Conservation (phyloP, 306 rosid genomes). For the Vicia faba region DNA sequence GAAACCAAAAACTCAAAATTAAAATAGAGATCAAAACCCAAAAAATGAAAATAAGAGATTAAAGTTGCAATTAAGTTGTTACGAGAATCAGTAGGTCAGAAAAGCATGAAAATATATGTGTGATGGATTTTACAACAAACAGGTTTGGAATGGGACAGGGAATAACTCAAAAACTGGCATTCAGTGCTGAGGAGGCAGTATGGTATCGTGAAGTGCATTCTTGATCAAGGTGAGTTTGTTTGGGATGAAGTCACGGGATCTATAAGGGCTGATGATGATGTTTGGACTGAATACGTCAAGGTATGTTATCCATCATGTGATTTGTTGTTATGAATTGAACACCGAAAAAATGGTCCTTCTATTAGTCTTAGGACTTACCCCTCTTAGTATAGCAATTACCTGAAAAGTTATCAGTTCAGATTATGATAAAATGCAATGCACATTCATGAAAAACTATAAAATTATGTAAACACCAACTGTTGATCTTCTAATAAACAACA, state of each 20-base stretch:
- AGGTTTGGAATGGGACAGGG: conserved; percentile 76
- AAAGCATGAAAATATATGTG: conserved; percentile 71
- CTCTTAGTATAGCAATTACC: not conserved
- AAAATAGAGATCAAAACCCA: too few species aligned
- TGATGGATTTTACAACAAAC: conserved; percentile 63
- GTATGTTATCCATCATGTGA: conserved; percentile 45
- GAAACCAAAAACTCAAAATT: too few species aligned
- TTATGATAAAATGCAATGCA: not conserved
- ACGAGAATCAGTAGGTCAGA: too few species aligned
- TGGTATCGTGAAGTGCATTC: conserved; percentile 54
- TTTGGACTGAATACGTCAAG: conserved; percentile 47
- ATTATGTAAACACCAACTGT: too few species aligned
- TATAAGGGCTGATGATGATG: too few species aligned
- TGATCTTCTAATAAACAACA: too few species aligned
- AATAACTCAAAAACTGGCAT: conserved; percentile 71
- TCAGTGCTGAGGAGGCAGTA: conserved; percentile 71
- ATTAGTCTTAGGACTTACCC: not conserved
- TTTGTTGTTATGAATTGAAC: conserved; percentile 23
- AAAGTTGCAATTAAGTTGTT: too few species aligned
- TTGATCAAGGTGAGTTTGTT: conserved; percentile 53
- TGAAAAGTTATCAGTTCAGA: not conserved
- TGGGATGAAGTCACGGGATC: conserved; percentile 34
- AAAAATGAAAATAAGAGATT: too few species aligned
- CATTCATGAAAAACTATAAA: not conserved
- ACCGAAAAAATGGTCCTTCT: conserved; percentile 1